phyloP scores from a whole-genome alignment of 768 basidiomycete genomes.

The Podaxis rugospora region DNA sequence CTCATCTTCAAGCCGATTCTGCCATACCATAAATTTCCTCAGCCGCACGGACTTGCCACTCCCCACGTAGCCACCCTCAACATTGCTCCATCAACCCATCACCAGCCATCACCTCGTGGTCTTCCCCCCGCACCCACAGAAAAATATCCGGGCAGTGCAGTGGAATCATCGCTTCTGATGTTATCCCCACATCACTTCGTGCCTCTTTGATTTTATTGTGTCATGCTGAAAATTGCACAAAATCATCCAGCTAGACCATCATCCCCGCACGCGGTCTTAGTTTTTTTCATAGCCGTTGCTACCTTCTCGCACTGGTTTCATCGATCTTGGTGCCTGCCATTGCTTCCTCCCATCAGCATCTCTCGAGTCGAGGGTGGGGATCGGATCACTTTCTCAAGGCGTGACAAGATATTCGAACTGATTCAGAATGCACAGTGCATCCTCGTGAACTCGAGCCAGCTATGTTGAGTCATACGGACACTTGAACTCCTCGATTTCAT shows the following conservation, averaged over 20 bases:
- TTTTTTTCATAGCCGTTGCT: neutral
- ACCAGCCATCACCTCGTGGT: neutral
- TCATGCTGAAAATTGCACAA: too few species aligned
- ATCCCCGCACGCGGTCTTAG: neutral
- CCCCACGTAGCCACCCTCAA: neutral
- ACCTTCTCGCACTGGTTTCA: neutral
- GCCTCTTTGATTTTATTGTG: neutral
- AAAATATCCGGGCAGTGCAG: neutral
- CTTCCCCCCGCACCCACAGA: neutral
- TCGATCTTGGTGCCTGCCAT: neutral
- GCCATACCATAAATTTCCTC: neutral
- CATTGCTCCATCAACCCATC: neutral
- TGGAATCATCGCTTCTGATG: neutral
- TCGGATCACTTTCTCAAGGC: neutral
- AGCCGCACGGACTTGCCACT: neutral
- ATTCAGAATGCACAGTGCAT: neutral
- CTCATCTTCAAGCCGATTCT: neutral
- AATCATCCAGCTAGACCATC: too few species aligned
- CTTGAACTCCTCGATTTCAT: neutral
- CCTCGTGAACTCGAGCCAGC: neutral
- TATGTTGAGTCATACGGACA: neutral
- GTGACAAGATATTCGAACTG: neutral
- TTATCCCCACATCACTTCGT: neutral
- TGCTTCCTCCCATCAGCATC: conserved; percentile 1
- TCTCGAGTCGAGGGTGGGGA: neutral